Percentiles rank a stretch among this genome's conserved stretches.
phyloP scores from a whole-genome alignment of 73 alveolate genomes.

The Paramecium caudatum region DNA sequence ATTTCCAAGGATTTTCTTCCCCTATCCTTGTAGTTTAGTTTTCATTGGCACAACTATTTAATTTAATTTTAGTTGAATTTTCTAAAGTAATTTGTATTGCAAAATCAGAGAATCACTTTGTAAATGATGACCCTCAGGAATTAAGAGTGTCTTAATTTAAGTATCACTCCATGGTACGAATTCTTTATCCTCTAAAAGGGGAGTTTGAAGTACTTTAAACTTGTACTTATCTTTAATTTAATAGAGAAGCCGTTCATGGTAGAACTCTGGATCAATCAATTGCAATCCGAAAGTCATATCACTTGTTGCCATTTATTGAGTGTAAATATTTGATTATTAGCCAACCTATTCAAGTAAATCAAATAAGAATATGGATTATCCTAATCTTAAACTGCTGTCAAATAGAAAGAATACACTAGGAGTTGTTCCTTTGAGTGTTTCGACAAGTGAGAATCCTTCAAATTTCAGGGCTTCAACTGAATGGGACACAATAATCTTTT shows the following conservation, averaged over 20 bases:
- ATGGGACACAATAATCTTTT: neutral
- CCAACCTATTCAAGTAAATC: constrained; percentile 27
- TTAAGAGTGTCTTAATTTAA: neutral
- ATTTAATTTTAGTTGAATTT: neutral
- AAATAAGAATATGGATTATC: neutral
- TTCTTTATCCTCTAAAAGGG: neutral
- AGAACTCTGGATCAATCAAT: constrained; percentile 34
- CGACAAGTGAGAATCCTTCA: neutral
- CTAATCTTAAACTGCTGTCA: constrained; percentile 42
- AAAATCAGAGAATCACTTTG: neutral
- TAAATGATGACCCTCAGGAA: neutral
- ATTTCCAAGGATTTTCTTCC: neutral
- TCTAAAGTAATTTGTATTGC: neutral
- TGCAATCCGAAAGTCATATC: neutral
- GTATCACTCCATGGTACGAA: constrained; percentile 1
- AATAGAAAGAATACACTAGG: constrained; percentile 42
- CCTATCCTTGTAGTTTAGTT: neutral
- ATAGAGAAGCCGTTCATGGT: neutral
- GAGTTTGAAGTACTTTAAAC: neutral
- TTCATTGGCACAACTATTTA: neutral
- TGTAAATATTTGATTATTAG: neutral
- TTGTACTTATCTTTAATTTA: neutral
- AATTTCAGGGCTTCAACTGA: constrained; percentile 7
- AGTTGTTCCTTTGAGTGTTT: constrained; percentile 2
- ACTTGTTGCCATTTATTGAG: neutral